Conservation (phyloP, 768 basidiomycete genomes). For the Gloeopeniophorella convolvens region DNA sequence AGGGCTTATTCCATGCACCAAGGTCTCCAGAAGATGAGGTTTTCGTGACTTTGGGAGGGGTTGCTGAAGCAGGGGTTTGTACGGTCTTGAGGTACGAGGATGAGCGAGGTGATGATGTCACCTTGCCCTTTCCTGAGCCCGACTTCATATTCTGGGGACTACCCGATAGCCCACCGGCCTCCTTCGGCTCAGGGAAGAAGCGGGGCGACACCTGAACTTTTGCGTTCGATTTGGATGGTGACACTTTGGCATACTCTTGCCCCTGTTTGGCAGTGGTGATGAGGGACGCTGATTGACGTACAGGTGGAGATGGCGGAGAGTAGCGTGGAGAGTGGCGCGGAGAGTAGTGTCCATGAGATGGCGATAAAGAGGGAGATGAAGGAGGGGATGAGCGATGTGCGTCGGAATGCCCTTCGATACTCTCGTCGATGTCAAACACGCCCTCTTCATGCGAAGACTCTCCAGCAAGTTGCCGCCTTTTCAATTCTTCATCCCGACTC, state of each 20-base stretch:
- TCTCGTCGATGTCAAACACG: constrained; percentile 46
- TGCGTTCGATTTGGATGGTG: constrained; percentile 35
- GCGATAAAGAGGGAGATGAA: constrained; percentile 8
- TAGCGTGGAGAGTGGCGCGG: too few relatives aligned
- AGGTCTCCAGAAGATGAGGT: constrained; percentile 26
- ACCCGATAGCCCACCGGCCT: constrained; percentile 35
- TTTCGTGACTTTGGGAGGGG: constrained; percentile 6
- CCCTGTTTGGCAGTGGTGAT: constrained; percentile 13
- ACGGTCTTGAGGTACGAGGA: constrained; percentile 8
- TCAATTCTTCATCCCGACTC: constrained; percentile 65
- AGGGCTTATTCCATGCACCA: constrained; percentile 30
- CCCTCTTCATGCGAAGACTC: constrained; percentile 38
- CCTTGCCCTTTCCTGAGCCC: constrained; percentile 13
- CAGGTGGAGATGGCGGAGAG: constrained; percentile 20
- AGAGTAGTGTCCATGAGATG: background rate
- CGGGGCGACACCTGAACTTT: constrained; percentile 51
- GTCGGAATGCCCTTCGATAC: constrained; percentile 6
- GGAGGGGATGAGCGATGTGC: background rate
- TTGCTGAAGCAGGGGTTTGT: constrained; percentile 22
- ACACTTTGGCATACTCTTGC: constrained; percentile 17
- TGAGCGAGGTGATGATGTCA: constrained; percentile 11
- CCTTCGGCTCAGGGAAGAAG: constrained; percentile 45
- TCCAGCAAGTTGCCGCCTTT: constrained; percentile 16
- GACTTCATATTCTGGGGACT: constrained; percentile 25
- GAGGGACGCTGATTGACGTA: constrained; percentile 23